A percentile compares a stretch with the other conserved stretches of the same genome.
These are phyloP conservation scores for Blepharisma undulans DNA, from an alignment of 169 alveolate species.

Conservation along the genomic window DNA sequence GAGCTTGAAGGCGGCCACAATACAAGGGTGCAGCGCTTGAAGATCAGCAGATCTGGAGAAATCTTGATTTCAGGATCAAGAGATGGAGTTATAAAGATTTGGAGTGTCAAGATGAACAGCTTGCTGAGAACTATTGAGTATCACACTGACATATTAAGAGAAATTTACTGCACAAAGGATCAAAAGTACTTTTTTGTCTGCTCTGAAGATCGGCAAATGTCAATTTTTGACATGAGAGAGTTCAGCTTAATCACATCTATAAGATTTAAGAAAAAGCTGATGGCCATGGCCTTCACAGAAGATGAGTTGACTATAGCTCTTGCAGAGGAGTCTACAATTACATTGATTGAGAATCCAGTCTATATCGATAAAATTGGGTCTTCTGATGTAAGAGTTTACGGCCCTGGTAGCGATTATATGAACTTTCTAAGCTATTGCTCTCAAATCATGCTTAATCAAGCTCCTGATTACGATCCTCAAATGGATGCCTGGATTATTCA, in stretches of 20 bases:
- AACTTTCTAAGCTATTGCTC: neutral
- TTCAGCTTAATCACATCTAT: neutral
- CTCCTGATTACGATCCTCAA: neutral
- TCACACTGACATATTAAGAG: neutral
- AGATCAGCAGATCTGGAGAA: neutral
- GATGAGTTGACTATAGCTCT: neutral
- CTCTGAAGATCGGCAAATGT: neutral
- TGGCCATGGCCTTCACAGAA: neutral
- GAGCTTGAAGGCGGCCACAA: neutral
- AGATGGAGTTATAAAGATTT: neutral
- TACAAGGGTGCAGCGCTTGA: neutral
- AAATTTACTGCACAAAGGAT: neutral
- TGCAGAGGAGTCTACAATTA: neutral
- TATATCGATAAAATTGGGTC: neutral
- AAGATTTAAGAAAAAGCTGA: neutral
- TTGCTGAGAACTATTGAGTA: neutral
- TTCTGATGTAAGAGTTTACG: neutral
- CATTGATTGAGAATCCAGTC: neutral
- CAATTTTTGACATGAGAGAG: neutral
- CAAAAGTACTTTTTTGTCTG: neutral
- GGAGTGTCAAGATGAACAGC: neutral
- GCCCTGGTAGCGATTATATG: slow-evolving; percentile 27
- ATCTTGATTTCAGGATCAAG: neutral
- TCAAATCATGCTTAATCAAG: neutral
- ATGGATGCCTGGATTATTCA: slow-evolving; percentile 6